Base-by-base conservation (phyloP, 148 eudicot genomes). In the Rhododendron ovatum region DNA sequence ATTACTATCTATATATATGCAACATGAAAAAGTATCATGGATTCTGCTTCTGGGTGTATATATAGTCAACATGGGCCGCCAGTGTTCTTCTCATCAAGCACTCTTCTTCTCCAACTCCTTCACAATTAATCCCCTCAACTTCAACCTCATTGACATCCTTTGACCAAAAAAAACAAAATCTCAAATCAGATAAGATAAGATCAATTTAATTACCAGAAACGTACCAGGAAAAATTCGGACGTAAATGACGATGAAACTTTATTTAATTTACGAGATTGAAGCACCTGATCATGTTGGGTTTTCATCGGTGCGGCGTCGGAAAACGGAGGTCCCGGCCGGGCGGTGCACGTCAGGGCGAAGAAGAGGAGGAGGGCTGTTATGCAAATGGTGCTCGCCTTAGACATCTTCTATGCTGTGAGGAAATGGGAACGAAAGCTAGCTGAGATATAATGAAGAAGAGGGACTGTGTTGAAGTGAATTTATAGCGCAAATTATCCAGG, bases 41-140 rank as follows among this genome's bases (percentile, higher is more conserved):
- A n/a, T 86, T 81, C 76, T 81, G 85, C 57, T 87, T 90, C 86
- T 91, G 92, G 5, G 92, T 91, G 87, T 91, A 91, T 82, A 91
- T 91, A 82, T 91, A 91, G 41, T 91, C 92, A 78, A 87, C 57
- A 24, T 91, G 91, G 28, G 92, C 92, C 20, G 84, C 83, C 2
- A 89, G 80, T 39, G 89, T 87, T 84, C 86, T 87, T 48, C 89
- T 87, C 89, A 84, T 87, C 89, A 87, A 84, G 84, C 92, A 91
- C 61, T 90, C 92, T 59, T 89, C 92, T 86, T 89, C 89, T 78
- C 84, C 92, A 41, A 77, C 45, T 37, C 86, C 90, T 18, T 83
- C 88, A 75, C 92, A 89, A 2, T 43, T 41, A 6, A 41, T 74
- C 22, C 85, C 85, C 24, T 71, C 87, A 48, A 71, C 33, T 33